These are phyloP conservation scores for Penicillium sp. DNA, from an alignment of 2,329 filamentous ascomycete genomes.

Conservation along the genomic window DNA sequence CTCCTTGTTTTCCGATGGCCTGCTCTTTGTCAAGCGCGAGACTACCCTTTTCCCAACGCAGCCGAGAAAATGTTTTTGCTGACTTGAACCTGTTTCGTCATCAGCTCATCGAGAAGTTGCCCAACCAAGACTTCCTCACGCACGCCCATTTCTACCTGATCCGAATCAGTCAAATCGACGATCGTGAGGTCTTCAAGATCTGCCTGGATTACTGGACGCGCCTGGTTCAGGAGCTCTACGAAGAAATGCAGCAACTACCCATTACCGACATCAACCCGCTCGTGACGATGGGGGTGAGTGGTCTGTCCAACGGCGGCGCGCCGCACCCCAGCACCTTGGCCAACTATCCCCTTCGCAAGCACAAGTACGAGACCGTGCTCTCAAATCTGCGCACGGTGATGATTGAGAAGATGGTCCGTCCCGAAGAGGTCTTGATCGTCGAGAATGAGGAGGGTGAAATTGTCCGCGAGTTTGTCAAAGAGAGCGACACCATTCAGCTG, in stretches of 20 bases:
- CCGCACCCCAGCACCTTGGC: slow-evolving; percentile 77
- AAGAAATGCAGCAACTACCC: slow-evolving; percentile 96
- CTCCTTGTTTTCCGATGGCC: too few species aligned
- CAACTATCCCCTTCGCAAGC: slow-evolving; percentile 90
- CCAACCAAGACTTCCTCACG: slow-evolving; percentile 88
- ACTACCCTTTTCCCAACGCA: background rate
- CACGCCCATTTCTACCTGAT: slow-evolving; percentile 98
- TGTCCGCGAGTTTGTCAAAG: slow-evolving; percentile 97
- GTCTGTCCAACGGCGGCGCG: slow-evolving; percentile 71
- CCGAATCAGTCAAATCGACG: slow-evolving; percentile 96
- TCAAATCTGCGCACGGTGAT: slow-evolving; percentile 94
- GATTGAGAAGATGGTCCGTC: slow-evolving; percentile 99
- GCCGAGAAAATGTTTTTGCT: background rate
- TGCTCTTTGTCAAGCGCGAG: too few species aligned
- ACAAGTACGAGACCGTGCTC: slow-evolving; percentile 93
- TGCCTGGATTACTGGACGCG: slow-evolving; percentile 99
- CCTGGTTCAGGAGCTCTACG: slow-evolving; percentile 93
- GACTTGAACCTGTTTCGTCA: slow-evolving; percentile 2
- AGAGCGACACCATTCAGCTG: slow-evolving; percentile 96
- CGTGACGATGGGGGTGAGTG: slow-evolving; percentile 66
- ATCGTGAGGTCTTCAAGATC: slow-evolving; percentile 99
- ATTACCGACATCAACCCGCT: slow-evolving; percentile 90
- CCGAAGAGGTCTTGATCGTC: slow-evolving; percentile 97
- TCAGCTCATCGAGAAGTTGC: slow-evolving; percentile 87
- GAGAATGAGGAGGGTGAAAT: slow-evolving; percentile 99